Evolutionary conservation across 2,329 filamentous ascomycete genomes (phyloP).

Genomic region (Beauveria sp.): DNA sequence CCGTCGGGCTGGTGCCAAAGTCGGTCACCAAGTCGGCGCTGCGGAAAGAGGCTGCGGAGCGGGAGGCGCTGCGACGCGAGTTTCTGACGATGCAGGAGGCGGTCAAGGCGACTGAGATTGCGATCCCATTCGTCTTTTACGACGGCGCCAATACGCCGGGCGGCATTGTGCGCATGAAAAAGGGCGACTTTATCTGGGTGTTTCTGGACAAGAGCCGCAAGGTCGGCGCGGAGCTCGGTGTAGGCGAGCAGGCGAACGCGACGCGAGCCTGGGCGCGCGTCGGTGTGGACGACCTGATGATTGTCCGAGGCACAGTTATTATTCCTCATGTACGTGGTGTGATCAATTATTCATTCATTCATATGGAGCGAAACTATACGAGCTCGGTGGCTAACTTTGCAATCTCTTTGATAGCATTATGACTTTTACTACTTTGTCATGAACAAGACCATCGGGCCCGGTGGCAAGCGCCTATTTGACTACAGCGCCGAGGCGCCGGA

Average conservation of each 20-base stretch:
- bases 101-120: conserved; percentile 82
- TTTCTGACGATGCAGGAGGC: conserved; percentile 77
- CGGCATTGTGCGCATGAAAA: conserved; percentile 77
- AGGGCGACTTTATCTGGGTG: conserved; percentile 88
- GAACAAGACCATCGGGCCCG: conserved; percentile 72
- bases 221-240: conserved; percentile 74
- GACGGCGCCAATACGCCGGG: conserved; percentile 87
- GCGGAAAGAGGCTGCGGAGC: conserved; percentile 68
- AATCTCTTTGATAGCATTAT: conserved; percentile 61
- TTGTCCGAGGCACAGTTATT: conserved; percentile 84
- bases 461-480: conserved; percentile 66
- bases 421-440: conserved; percentile 97
- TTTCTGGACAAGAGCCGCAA: conserved; percentile 89
- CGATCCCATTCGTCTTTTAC: conserved; percentile 94
- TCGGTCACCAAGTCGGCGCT: conserved; percentile 63
- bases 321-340: conserved; percentile 73
- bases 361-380: conserved; percentile 1
- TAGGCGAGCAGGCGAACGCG: conserved; percentile 60
- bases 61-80: conserved; percentile 72
- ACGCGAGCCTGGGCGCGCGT: conserved; percentile 81
- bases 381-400: conserved; percentile 16
- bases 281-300: conserved; percentile 89
- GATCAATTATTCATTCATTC: not conserved
- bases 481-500: conserved; percentile 50
- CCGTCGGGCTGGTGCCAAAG: conserved; percentile 61